Percentiles rank a stretch among this genome's conserved stretches.
Conservation (phyloP, 805 yeast species). For the Jamesozyma spencerorum region DNA sequence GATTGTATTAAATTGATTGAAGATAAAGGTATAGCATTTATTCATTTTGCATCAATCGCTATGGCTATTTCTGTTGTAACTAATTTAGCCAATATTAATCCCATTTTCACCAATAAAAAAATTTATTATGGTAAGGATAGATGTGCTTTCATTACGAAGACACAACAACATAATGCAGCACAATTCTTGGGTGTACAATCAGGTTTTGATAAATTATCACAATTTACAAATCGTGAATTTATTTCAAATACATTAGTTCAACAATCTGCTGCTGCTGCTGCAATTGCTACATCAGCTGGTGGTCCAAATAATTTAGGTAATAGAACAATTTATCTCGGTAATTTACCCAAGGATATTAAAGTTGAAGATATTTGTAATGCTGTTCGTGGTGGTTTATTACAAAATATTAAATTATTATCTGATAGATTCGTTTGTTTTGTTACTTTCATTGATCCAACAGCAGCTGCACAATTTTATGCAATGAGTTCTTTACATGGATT, state of each 20-base stretch:
- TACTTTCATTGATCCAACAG: slow-evolving; percentile 91
- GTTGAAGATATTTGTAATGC: slow-evolving; percentile 93
- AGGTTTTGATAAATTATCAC: slow-evolving; percentile 71
- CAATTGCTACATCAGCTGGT: slow-evolving; percentile 89
- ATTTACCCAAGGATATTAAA: slow-evolving; percentile 77
- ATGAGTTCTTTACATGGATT: slow-evolving; percentile 86
- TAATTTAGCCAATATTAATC: slow-evolving; percentile 51
- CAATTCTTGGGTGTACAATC: slow-evolving; percentile 83
- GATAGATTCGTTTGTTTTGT: slow-evolving; percentile 91
- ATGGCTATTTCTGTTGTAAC: slow-evolving; percentile 83
- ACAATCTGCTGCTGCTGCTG: slow-evolving; percentile 96
- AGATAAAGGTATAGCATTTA: slow-evolving; percentile 80
- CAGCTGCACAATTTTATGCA: slow-evolving; percentile 96
- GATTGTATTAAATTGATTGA: slow-evolving; percentile 74
- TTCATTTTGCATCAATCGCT: slow-evolving; percentile 78
- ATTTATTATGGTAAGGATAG: slow-evolving; percentile 91
- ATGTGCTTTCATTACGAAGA: slow-evolving; percentile 87
- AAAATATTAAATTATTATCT: slow-evolving; percentile 66
- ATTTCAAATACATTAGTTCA: slow-evolving; percentile 71
- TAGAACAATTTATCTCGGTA: slow-evolving; percentile 86
- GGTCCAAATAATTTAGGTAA: slow-evolving; percentile 89
- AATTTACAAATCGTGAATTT: slow-evolving; percentile 52
- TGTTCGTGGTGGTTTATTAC: slow-evolving; percentile 89
- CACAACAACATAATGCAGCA: slow-evolving; percentile 95
- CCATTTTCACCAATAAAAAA: slow-evolving; percentile 65